A percentile compares a stretch with the other conserved stretches of the same genome.
These are phyloP conservation scores for Chlorencoelia australis DNA, from an alignment of 2,329 filamentous ascomycete species.

Conservation along the genomic window DNA sequence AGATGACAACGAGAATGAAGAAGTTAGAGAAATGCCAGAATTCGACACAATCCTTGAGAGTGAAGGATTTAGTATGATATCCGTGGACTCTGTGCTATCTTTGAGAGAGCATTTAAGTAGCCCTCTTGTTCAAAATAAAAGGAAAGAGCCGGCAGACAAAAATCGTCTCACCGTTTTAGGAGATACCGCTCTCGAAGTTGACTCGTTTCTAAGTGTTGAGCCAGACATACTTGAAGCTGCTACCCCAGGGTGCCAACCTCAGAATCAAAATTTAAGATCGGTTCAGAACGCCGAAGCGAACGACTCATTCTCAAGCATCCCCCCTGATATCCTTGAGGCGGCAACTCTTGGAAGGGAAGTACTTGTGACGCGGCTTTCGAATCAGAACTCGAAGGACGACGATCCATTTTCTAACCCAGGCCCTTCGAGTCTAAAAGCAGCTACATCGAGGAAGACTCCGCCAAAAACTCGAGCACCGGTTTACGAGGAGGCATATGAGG, in stretches of 20 bases:
- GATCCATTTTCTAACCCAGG: constrained; percentile 16
- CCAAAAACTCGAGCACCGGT: not conserved
- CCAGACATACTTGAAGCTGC: constrained; percentile 17
- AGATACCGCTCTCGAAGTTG: constrained; percentile 5
- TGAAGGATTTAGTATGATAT: constrained; percentile 48
- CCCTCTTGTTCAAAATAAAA: constrained; percentile 16
- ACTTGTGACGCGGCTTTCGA: no score
- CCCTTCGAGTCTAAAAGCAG: constrained; percentile 14
- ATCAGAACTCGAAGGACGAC: constrained; percentile 2
- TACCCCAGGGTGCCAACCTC: constrained; percentile 11
- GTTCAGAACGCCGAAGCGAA: constrained; percentile 11
- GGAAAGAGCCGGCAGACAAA: constrained; percentile 8
- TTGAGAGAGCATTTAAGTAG: constrained; percentile 33
- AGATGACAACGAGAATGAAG: no score
- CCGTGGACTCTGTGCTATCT: constrained; percentile 41
- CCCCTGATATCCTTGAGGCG: constrained; percentile 17
- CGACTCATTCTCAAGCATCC: constrained; percentile 21
- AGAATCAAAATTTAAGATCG: constrained; percentile 11
- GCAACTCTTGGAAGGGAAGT: constrained; percentile 18
- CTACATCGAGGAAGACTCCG: not conserved
- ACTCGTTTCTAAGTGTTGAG: constrained; percentile 21
- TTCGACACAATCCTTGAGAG: constrained; percentile 47
- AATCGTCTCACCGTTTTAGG: constrained; percentile 10
- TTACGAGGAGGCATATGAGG: constrained; percentile 13
- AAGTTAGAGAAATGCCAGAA: constrained; percentile 30